A percentile compares a stretch with the other conserved stretches of the same genome.
Evolutionary conservation across 495 filamentous ascomycete species (phyloP).

Genomic region (Penicillium turbatum): DNA sequence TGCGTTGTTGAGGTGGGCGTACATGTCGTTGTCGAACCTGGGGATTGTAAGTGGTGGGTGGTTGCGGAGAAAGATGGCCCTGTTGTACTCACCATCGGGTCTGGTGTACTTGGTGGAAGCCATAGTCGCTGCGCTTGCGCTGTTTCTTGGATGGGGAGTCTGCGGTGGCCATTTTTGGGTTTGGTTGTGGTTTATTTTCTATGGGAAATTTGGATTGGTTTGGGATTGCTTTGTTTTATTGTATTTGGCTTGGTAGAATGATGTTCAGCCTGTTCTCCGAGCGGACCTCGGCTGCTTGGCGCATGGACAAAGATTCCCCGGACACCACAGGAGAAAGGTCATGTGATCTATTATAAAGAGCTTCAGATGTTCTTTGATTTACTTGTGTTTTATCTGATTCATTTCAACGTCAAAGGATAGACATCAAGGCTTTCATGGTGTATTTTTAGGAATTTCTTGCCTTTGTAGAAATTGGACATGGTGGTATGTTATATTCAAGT

Average conservation of each 20-base stretch:
- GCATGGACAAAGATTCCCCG: conserved; percentile 22
- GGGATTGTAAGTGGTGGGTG: background rate
- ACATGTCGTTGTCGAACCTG: conserved; percentile 96
- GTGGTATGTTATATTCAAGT: too few species aligned
- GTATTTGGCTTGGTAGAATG: background rate
- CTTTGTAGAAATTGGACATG: too few species aligned
- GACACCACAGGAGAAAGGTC: too few species aligned
- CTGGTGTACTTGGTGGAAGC: conserved; percentile 74
- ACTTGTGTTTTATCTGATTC: conserved; percentile 6
- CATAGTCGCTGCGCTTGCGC: conserved; percentile 63
- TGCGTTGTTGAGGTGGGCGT: conserved; percentile 80
- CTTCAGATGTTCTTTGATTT: conserved; percentile 3
- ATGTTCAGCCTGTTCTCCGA: conserved; percentile 5
- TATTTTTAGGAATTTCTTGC: background rate
- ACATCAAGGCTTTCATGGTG: background rate
- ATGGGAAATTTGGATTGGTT: background rate
- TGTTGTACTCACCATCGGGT: conserved; percentile 85
- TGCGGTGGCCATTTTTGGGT: conserved; percentile 22
- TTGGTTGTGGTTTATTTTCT: too few species aligned
- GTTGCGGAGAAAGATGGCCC: background rate
- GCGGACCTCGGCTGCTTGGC: conserved; percentile 19
- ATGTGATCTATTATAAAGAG: too few species aligned
- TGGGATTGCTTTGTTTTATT: background rate
- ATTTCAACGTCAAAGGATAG: background rate
- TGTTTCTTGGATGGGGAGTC: conserved; percentile 57